phyloP scores from a whole-genome alignment of 2,329 filamentous ascomycete species.

The Penicillium palitans region DNA sequence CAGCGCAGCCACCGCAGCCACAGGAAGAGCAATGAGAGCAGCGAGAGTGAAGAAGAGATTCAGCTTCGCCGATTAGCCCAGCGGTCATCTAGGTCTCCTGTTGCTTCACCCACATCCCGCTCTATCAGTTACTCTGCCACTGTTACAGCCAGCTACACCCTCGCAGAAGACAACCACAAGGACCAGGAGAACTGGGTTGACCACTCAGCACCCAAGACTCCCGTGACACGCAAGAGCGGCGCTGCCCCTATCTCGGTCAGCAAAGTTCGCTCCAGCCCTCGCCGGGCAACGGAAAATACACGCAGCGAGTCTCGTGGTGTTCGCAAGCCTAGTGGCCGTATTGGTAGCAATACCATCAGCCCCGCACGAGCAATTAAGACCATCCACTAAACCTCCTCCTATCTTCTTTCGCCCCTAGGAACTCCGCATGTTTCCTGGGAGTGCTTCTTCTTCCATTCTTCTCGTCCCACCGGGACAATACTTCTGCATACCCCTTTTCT shows the following conservation, averaged over 20 bases:
- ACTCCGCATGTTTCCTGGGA: conserved; percentile 13
- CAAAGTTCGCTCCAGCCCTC: conserved; percentile 64
- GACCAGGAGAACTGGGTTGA: conserved; percentile 68
- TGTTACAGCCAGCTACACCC: conserved; percentile 66
- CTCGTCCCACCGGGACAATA: conserved; percentile 17
- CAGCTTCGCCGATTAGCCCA: conserved; percentile 73
- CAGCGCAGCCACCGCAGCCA: conserved; percentile 53
- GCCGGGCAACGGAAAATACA: conserved; percentile 39
- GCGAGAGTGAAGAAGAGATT: conserved; percentile 79
- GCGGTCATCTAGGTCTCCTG: conserved; percentile 63
- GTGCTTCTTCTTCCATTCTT: conserved; percentile 23
- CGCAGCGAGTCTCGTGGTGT: conserved; percentile 43
- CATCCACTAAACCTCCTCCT: conserved; percentile 20
- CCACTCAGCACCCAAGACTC: conserved; percentile 50
- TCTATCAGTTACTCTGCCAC: conserved; percentile 75
- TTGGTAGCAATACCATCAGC: conserved; percentile 44
- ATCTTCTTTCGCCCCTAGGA: conserved; percentile 3
- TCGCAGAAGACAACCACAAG: conserved; percentile 62
- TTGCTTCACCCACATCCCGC: conserved; percentile 63
- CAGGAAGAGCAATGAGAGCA: conserved; percentile 58
- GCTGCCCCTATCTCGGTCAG: conserved; percentile 54
- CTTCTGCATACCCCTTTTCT: conserved; percentile 25
- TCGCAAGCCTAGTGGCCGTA: conserved; percentile 49
- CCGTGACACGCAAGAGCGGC: conserved; percentile 56
- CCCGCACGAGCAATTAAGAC: conserved; percentile 29